Evolutionary conservation across 176 grass and related monocot species (phyloP).

Genomic region (Oryza longistaminata): DNA sequence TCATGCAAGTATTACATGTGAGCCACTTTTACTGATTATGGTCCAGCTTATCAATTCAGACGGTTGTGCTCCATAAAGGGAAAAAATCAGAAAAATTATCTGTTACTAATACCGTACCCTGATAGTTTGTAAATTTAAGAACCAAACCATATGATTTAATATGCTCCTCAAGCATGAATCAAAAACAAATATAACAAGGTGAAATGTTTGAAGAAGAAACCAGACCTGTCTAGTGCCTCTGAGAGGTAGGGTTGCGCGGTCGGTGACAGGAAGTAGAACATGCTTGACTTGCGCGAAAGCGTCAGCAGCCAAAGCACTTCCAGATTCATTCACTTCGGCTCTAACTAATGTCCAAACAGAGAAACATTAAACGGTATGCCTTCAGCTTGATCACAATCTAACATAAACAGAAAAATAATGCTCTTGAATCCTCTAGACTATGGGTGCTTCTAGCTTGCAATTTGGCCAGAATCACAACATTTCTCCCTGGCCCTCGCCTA

Average conservation of each 20-base stretch:
- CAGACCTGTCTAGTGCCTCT: constrained; percentile 90
- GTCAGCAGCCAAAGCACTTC: constrained; percentile 62
- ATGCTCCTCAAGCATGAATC: not conserved
- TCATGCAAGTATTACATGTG: constrained; percentile 16
- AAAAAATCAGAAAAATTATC: not conserved
- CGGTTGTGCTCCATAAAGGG: not conserved
- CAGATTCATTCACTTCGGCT: constrained; percentile 75
- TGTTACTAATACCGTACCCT: not conserved
- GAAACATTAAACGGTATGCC: constrained; percentile 9
- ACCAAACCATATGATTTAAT: constrained; percentile 12
- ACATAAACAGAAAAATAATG: not conserved
- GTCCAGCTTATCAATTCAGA: not conserved
- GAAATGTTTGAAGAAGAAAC: constrained; percentile 7
- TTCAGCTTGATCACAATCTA: not conserved
- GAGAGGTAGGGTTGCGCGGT: constrained; percentile 97
- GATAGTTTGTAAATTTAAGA: constrained; percentile 7
- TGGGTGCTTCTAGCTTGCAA: not conserved
- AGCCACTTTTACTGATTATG: constrained; percentile 19
- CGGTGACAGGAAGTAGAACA: constrained; percentile 86
- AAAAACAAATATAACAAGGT: not conserved
- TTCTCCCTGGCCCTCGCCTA: not conserved
- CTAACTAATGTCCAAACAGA: constrained; percentile 51
- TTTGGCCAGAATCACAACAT: not conserved
- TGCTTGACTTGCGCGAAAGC: constrained; percentile 80
- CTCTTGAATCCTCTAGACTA: not conserved